These are phyloP conservation scores for Monilinia polystroma DNA, from an alignment of 2,329 filamentous ascomycete genomes.

Conservation along the genomic window DNA sequence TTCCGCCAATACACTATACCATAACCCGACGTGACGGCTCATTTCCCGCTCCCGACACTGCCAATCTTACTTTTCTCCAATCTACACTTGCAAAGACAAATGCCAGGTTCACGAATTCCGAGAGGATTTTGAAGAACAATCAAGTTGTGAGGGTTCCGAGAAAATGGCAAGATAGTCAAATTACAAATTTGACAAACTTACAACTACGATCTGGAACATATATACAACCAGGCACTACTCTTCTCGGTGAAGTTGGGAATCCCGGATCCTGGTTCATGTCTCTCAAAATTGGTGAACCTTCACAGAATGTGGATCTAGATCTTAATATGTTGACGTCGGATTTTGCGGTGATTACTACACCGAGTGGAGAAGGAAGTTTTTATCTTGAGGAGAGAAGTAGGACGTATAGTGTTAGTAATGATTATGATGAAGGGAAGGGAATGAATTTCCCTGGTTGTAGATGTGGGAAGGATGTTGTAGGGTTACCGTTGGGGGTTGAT, in stretches of 20 bases:
- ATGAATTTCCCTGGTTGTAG: constrained; percentile 7
- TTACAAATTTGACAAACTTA: neutral
- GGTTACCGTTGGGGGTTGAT: constrained; percentile 8
- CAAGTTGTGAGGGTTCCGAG: neutral
- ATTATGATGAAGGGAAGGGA: constrained; percentile 8
- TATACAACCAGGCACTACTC: constrained; percentile 8
- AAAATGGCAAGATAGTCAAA: constrained; percentile 5
- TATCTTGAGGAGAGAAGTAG: constrained; percentile 29
- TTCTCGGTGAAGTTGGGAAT: constrained; percentile 30
- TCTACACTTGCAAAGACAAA: neutral
- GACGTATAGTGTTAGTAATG: constrained; percentile 27
- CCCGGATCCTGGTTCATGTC: constrained; percentile 30
- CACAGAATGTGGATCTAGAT: constrained; percentile 30
- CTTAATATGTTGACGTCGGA: constrained; percentile 33
- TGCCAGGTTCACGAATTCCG: constrained; percentile 7
- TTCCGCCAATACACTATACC: constrained; percentile 18
- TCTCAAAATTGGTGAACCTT: constrained; percentile 29
- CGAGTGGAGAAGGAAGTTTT: constrained; percentile 27
- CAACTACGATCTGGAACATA: neutral
- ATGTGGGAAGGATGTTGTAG: neutral
- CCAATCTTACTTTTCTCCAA: constrained; percentile 12
- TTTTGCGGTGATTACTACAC: constrained; percentile 29
- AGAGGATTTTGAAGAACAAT: constrained; percentile 5
- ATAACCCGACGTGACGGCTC: constrained; percentile 8
- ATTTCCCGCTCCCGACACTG: constrained; percentile 13